Percentiles rank a stretch among this genome's conserved stretches.
These are phyloP conservation scores for Cercophora samala DNA, from an alignment of 495 filamentous ascomycete species.

Conservation along the genomic window DNA sequence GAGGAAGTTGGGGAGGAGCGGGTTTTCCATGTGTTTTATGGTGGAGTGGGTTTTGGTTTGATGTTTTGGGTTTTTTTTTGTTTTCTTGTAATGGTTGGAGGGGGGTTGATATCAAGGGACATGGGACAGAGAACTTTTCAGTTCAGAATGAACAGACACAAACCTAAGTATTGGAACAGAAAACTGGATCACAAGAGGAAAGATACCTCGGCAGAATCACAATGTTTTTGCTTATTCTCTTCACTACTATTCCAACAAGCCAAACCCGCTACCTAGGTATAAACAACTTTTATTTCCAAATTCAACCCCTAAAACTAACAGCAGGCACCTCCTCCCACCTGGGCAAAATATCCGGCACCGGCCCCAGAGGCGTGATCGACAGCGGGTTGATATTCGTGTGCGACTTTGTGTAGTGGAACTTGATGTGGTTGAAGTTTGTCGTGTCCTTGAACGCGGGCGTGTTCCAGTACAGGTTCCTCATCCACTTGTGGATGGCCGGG, in stretches of 20 bases:
- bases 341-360: conserved; percentile 57
- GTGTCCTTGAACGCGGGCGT: conserved; percentile 66
- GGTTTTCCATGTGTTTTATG: conserved; percentile 60
- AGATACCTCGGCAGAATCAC: background rate
- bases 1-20: conserved; percentile 54
- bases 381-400: conserved; percentile 59
- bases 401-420: conserved; percentile 52
- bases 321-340: conserved; percentile 43
- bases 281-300: background rate
- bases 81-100: too few species aligned
- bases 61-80: too few species aligned
- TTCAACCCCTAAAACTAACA: conserved; percentile 15
- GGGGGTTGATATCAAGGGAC: too few species aligned
- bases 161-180: background rate
- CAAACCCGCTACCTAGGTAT: too few species aligned
- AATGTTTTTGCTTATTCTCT: background rate
- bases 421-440: conserved; percentile 63
- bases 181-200: background rate
- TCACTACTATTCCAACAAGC: background rate
- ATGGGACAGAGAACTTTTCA: background rate
- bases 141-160: background rate
- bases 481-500: conserved; percentile 65
- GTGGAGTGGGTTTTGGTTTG: conserved; percentile 66
- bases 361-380: conserved; percentile 62
- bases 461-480: conserved; percentile 69